Evolutionary conservation across 768 basidiomycete species (phyloP), one percentile per base, ranked within the genome.

Genomic region (Mycena rebaudengoi): DNA sequence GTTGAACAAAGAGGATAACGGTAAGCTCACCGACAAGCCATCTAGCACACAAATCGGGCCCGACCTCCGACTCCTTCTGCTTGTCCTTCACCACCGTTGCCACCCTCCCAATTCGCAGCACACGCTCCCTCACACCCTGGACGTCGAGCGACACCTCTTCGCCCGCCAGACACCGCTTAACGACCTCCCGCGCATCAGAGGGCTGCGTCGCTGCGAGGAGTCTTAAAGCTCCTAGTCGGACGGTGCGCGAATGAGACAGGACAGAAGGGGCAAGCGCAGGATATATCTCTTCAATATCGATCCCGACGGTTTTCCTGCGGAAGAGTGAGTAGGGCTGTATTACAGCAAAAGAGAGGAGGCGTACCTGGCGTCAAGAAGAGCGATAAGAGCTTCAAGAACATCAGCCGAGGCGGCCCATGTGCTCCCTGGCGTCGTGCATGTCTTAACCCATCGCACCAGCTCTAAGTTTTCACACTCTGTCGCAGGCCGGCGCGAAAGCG

Each of bases 121-220:
- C 88, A 43, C 95, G 86, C 70, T 99, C 97, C 33, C 97, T 83
- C 2, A 91, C 91, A 43, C 94, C 92, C 63, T 90, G 87, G 3
- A 91, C 79, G 57, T 95, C 91, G 33, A 98, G 73, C 2, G 91
- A 79, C 5, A 92, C 87, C 61, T 93, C 87, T 72, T 99, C 98
- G 3, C 90, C 92, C 62, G 90, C 88, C 23, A 95, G 73, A 71
- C 92, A 92, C 26, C 85, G 83, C 67, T 86, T 86, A 20, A 91
- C 65, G 0, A 89, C 82, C 23, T 89, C 89, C 16, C 78, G 72
- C 14, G 80, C 78, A 41, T 82, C 83, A 0, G 79, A 72, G 1
- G 81, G 74, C 0, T 86, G 69, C 4, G 80, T 78, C 2, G 88
- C 88, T 5, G 81, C 76, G 16, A 94, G 85, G 7, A 96, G 77